Evolutionary conservation across 805 yeast species (phyloP).

Genomic region (Saccharomycopsis fermentans): DNA sequence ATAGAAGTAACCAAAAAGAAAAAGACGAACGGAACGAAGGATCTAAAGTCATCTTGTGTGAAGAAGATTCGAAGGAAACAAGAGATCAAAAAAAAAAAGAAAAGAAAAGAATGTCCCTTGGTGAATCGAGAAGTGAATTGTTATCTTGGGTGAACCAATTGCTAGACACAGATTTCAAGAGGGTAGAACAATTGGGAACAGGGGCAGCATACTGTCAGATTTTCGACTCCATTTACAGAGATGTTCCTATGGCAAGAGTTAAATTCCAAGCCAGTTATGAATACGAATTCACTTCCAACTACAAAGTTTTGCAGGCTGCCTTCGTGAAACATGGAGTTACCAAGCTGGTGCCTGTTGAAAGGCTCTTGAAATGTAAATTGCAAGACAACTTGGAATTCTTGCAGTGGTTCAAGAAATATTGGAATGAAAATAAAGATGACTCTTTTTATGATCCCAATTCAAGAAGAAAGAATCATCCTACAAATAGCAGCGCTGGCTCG

Average conservation of each 20-base stretch:
- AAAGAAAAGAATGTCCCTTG: slow-evolving; percentile 25
- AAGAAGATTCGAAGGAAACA: too few relatives aligned
- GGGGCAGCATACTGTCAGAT: slow-evolving; percentile 95
- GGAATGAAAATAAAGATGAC: slow-evolving; percentile 69
- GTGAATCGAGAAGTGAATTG: slow-evolving; percentile 77
- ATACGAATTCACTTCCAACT: slow-evolving; percentile 70
- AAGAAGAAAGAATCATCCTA: slow-evolving; percentile 34
- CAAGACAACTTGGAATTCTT: slow-evolving; percentile 92
- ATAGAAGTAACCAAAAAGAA: neutral
- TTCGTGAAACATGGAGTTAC: slow-evolving; percentile 63
- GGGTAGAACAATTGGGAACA: slow-evolving; percentile 88
- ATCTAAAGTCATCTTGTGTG: too few relatives aligned
- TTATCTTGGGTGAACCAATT: slow-evolving; percentile 76
- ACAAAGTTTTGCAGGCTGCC: slow-evolving; percentile 76
- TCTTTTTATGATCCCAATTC: slow-evolving; percentile 59
- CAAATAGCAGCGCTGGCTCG: neutral
- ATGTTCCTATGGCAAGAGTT: slow-evolving; percentile 72
- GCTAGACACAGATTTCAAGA: slow-evolving; percentile 52
- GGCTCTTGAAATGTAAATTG: slow-evolving; percentile 72
- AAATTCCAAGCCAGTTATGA: slow-evolving; percentile 61
- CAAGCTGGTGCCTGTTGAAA: slow-evolving; percentile 70
- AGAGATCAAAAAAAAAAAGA: neutral
- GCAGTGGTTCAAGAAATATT: slow-evolving; percentile 81
- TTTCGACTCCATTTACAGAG: slow-evolving; percentile 74
- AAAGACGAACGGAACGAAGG: neutral